Evolutionary conservation across 208 protist genomes (phyloP).

Genomic region (Crithidia acanthocephali): DNA sequence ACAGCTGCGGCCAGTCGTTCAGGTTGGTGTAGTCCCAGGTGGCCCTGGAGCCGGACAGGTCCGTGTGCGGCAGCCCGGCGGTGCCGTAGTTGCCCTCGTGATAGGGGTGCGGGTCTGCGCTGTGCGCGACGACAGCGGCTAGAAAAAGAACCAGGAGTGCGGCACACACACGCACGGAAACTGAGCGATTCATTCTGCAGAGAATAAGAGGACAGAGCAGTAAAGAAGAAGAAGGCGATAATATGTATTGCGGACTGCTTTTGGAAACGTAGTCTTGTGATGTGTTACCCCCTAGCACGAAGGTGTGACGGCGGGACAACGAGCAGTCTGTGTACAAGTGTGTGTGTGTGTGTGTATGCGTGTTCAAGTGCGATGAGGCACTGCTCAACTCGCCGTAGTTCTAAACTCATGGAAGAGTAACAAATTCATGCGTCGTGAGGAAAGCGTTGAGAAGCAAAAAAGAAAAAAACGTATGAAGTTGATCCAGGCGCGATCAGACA

Average conservation of each 20-base stretch:
- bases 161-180: background rate
- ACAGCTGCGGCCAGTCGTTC: conserved; percentile 49
- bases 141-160: conserved; percentile 10
- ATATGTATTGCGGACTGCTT: background rate
- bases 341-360: background rate
- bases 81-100: conserved; percentile 71
- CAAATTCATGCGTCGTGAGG: too few species aligned
- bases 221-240: background rate
- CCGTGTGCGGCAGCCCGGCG: conserved; percentile 30
- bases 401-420: too few species aligned
- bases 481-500: too few species aligned
- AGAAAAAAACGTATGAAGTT: too few species aligned
- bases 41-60: conserved; percentile 14
- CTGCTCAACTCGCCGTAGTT: too few species aligned
- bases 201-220: background rate
- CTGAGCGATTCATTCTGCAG: too few species aligned
- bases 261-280: too few species aligned
- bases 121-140: background rate
- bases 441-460: too few species aligned
- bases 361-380: too few species aligned
- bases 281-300: too few species aligned
- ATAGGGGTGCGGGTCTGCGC: conserved; percentile 28
- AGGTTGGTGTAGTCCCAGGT: conserved; percentile 60
- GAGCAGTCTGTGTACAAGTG: too few species aligned
- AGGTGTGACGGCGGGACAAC: too few species aligned